Evolutionary conservation across 2,329 filamentous ascomycete species (phyloP).

Genomic region (Pseudogymnoascus sp.): DNA sequence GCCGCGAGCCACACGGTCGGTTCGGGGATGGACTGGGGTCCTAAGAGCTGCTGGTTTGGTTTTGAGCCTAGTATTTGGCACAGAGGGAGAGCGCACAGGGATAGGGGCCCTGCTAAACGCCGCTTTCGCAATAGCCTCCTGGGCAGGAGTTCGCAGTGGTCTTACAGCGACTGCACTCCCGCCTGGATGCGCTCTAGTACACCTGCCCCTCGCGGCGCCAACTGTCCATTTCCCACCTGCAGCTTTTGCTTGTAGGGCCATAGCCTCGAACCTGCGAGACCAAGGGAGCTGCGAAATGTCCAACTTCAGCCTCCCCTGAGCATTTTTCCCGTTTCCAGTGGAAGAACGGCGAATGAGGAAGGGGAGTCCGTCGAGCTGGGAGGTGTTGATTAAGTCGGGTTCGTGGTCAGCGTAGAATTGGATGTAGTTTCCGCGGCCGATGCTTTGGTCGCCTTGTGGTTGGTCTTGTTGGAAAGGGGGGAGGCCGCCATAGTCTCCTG

Average conservation of each 20-base stretch:
- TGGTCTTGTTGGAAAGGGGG: not conserved
- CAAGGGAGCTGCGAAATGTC: not conserved
- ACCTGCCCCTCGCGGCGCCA: not conserved
- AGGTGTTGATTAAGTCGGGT: not conserved
- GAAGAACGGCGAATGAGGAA: not conserved
- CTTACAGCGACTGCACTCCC: not conserved
- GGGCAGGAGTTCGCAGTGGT: not conserved
- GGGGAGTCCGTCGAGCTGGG: not conserved
- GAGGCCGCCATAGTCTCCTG: not conserved
- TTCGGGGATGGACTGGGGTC: not conserved
- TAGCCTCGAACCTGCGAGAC: not conserved
- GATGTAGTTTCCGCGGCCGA: not conserved
- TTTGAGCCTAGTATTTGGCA: too few relatives aligned
- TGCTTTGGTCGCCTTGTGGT: slow-evolving; percentile 1
- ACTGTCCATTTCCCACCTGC: not conserved
- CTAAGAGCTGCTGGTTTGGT: not conserved
- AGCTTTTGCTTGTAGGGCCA: not conserved
- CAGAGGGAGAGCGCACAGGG: not conserved
- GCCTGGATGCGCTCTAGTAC: not conserved
- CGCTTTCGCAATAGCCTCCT: not conserved
- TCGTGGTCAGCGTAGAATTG: not conserved
- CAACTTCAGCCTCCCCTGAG: not conserved
- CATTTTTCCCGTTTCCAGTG: not conserved
- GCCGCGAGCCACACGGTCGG: not conserved
- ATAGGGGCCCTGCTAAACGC: not conserved